Conservation (phyloP, 1,284 basidiomycete species). For the Inonotus obliquus region DNA sequence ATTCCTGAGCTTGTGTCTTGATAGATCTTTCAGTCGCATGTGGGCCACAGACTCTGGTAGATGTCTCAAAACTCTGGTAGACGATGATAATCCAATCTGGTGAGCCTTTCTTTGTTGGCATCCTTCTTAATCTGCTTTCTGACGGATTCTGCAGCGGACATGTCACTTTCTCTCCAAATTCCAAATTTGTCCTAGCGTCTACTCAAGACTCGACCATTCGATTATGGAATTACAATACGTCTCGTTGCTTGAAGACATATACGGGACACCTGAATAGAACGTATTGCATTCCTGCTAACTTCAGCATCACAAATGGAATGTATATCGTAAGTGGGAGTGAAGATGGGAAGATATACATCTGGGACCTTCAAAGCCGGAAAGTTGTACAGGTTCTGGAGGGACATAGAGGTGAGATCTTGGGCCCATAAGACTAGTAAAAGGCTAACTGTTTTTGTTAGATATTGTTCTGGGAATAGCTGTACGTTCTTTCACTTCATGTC, state of each 20-base stretch:
- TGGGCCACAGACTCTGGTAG: slow-evolving; percentile 98
- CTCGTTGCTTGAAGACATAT: slow-evolving; percentile 91
- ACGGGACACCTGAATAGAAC: slow-evolving; percentile 79
- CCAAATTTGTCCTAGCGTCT: slow-evolving; percentile 80
- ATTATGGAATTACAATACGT: slow-evolving; percentile 92
- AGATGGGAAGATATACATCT: slow-evolving; percentile 83
- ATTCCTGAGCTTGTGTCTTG: not conserved
- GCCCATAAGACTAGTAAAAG: not conserved
- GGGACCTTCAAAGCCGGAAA: slow-evolving; percentile 86
- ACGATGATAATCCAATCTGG: slow-evolving; percentile 94
- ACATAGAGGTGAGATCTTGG: slow-evolving; percentile 59
- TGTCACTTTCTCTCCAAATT: slow-evolving; percentile 89
- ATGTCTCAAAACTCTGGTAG: slow-evolving; percentile 94
- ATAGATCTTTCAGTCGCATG: slow-evolving; percentile 60
- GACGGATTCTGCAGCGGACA: slow-evolving; percentile 52
- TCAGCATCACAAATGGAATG: slow-evolving; percentile 49
- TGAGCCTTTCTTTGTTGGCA: slow-evolving; percentile 33
- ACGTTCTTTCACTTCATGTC: slow-evolving; percentile 27
- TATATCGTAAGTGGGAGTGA: slow-evolving; percentile 88
- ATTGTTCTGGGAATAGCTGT: slow-evolving; percentile 72
- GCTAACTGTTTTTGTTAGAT: slow-evolving; percentile 39
- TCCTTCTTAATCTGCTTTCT: not conserved
- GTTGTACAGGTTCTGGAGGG: slow-evolving; percentile 73
- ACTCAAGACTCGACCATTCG: slow-evolving; percentile 92
- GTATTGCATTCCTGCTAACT: slow-evolving; percentile 66